Evolutionary conservation across 2,329 filamentous ascomycete species (phyloP).

Genomic region (Paraphaeosphaeria sporulosa): DNA sequence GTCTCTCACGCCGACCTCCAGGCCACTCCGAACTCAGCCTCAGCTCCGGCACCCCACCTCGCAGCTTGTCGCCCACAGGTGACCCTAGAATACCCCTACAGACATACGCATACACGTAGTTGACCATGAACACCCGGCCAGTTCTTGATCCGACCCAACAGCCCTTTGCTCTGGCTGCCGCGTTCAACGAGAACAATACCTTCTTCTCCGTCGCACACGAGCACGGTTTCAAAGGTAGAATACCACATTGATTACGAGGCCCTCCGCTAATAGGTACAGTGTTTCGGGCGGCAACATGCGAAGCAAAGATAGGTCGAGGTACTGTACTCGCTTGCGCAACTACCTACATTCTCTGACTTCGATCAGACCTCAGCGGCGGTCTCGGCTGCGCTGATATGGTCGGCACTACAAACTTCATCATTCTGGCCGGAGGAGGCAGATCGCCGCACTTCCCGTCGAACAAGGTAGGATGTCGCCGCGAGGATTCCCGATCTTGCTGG

Average conservation of each 20-base stretch:
- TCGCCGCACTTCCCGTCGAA: constrained; percentile 86
- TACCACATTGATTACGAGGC: not conserved
- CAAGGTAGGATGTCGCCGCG: constrained; percentile 64
- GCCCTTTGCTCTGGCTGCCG: constrained; percentile 79
- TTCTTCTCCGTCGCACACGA: constrained; percentile 89
- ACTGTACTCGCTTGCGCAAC: not conserved
- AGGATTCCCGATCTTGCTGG: constrained; percentile 15
- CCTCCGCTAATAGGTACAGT: constrained; percentile 32
- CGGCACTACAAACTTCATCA: constrained; percentile 84
- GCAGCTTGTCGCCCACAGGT: constrained; percentile 21
- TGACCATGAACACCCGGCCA: constrained; percentile 84
- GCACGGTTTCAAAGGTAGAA: constrained; percentile 81
- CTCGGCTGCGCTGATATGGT: constrained; percentile 87
- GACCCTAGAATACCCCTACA: constrained; percentile 14
- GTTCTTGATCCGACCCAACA: constrained; percentile 80
- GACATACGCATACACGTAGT: not conserved
- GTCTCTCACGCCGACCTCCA: constrained; percentile 24
- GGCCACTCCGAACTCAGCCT: constrained; percentile 17
- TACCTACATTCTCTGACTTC: constrained; percentile 24
- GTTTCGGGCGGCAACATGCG: constrained; percentile 41
- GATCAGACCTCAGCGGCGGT: constrained; percentile 63
- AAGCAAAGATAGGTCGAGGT: constrained; percentile 42
- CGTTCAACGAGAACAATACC: constrained; percentile 84
- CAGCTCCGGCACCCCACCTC: not conserved
- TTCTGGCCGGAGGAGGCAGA: constrained; percentile 86